Evolutionary conservation across 2,329 filamentous ascomycete species (phyloP).

Genomic region (Aspergillus japonicus): DNA sequence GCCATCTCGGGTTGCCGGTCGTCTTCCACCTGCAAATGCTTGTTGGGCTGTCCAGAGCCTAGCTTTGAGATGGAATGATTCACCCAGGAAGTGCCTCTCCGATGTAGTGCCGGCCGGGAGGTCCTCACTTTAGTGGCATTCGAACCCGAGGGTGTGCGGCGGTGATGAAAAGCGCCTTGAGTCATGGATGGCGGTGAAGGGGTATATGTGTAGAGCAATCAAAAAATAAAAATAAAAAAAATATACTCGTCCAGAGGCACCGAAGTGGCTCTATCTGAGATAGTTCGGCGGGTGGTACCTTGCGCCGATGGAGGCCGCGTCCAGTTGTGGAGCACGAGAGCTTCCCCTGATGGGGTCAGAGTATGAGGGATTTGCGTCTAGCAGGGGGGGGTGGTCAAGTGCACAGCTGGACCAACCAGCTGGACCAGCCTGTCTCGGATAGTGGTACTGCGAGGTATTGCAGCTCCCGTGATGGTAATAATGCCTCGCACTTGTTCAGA

Average conservation of each 20-base stretch:
- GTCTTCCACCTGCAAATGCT: conserved; percentile 23
- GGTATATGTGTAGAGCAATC: conserved; percentile 21
- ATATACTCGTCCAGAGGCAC: conserved; percentile 9
- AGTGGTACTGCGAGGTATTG: conserved; percentile 10
- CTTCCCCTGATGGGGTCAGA: conserved; percentile 24
- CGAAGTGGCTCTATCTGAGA: conserved; percentile 13
- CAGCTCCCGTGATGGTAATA: conserved; percentile 3
- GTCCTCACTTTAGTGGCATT: conserved; percentile 33
- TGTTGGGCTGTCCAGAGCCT: conserved; percentile 29
- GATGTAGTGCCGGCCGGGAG: conserved; percentile 33
- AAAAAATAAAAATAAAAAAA: conserved; percentile 6
- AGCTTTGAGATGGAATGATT: conserved; percentile 35
- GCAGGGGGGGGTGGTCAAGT: conserved; percentile 6
- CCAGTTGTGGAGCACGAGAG: conserved; percentile 28
- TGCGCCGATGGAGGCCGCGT: conserved; percentile 16
- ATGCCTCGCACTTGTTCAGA: conserved; percentile 5
- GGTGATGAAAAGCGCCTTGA: conserved; percentile 32
- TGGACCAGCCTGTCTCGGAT: conserved; percentile 21
- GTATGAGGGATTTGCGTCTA: conserved; percentile 31
- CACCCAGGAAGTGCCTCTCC: conserved; percentile 32
- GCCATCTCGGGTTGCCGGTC: conserved; percentile 41
- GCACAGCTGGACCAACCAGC: conserved; percentile 12
- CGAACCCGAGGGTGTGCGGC: conserved; percentile 34
- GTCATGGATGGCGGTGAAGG: conserved; percentile 42
- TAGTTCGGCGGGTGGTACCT: conserved; percentile 21